Evolutionary conservation across 306 rosid species (phyloP).

Genomic region (Coriaria nepalensis): DNA sequence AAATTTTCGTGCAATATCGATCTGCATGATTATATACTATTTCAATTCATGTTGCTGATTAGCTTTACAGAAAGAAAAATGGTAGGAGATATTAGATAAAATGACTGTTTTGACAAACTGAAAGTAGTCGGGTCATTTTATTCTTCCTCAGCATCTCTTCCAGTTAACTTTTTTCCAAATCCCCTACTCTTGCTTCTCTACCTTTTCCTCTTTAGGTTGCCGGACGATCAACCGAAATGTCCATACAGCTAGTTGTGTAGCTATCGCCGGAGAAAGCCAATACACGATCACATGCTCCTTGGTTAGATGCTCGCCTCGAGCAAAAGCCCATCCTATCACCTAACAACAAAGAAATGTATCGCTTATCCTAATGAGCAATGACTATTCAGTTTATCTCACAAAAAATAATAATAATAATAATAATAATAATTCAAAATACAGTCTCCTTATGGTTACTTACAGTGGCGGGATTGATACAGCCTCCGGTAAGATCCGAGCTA

Average conservation of each 20-base stretch:
- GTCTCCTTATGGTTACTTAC: conserved; percentile 43
- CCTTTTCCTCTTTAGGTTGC: conserved; percentile 26
- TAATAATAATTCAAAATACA: too few species aligned
- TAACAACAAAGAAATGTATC: conserved; percentile 8
- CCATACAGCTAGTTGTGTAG: conserved; percentile 63
- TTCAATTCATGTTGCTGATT: too few species aligned
- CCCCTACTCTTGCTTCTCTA: not conserved
- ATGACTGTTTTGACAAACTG: too few species aligned
- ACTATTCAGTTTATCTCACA: too few species aligned
- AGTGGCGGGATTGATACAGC: conserved; percentile 72
- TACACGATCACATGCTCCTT: conserved; percentile 64
- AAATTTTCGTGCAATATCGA: too few species aligned
- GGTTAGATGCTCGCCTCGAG: conserved; percentile 58
- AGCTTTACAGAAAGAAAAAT: too few species aligned
- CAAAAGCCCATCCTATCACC: conserved; percentile 92
- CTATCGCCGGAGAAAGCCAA: conserved; percentile 75
- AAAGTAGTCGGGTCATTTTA: too few species aligned
- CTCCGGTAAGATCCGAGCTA: conserved; percentile 75
- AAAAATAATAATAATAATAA: too few species aligned
- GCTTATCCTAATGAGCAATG: not conserved
- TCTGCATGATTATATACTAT: too few species aligned
- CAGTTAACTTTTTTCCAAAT: too few species aligned
- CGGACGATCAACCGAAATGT: conserved; percentile 32
- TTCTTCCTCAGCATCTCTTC: too few species aligned
- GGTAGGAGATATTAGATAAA: too few species aligned